A percentile compares a stretch with the other conserved stretches of the same genome.
Conservation (phyloP, 768 basidiomycete species). For the Suillus americanus region DNA sequence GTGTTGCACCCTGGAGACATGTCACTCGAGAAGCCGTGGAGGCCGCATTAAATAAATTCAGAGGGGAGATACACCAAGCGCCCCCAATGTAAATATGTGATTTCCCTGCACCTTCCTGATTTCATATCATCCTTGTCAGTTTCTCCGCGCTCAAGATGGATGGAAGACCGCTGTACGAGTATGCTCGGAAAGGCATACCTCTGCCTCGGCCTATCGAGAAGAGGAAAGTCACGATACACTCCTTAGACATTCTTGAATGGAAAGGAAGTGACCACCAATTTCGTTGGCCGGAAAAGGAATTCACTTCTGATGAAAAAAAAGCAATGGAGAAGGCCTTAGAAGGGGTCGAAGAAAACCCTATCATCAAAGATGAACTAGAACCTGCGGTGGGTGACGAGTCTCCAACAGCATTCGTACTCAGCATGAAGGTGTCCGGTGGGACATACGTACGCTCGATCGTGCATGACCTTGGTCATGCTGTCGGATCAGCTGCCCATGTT, state of each 20-base stretch:
- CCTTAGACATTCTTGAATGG: slow-evolving; percentile 79
- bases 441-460: slow-evolving; percentile 97
- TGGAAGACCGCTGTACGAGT: slow-evolving; percentile 92
- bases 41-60: slow-evolving; percentile 64
- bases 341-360: slow-evolving; percentile 41
- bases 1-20: slow-evolving; percentile 77
- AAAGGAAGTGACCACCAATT: slow-evolving; percentile 73
- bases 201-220: slow-evolving; percentile 93
- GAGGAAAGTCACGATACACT: slow-evolving; percentile 79
- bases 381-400: slow-evolving; percentile 29
- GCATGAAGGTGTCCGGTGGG: slow-evolving; percentile 93
- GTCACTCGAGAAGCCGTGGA: slow-evolving; percentile 80
- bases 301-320: slow-evolving; percentile 66
- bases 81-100: slow-evolving; percentile 77
- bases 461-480: slow-evolving; percentile 82
- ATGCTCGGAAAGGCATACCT: slow-evolving; percentile 87
- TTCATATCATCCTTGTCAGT: slow-evolving; percentile 40
- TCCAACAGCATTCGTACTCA: slow-evolving; percentile 81
- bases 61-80: slow-evolving; percentile 84
- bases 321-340: slow-evolving; percentile 68
- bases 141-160: slow-evolving; percentile 99
- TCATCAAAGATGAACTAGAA: slow-evolving; percentile 36
- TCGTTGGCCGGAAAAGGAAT: slow-evolving; percentile 69
- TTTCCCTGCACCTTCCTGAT: slow-evolving; percentile 4
- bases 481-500: slow-evolving; percentile 91